Evolutionary conservation across 495 filamentous ascomycete genomes (phyloP).

Genomic region (Neurospora discreta): DNA sequence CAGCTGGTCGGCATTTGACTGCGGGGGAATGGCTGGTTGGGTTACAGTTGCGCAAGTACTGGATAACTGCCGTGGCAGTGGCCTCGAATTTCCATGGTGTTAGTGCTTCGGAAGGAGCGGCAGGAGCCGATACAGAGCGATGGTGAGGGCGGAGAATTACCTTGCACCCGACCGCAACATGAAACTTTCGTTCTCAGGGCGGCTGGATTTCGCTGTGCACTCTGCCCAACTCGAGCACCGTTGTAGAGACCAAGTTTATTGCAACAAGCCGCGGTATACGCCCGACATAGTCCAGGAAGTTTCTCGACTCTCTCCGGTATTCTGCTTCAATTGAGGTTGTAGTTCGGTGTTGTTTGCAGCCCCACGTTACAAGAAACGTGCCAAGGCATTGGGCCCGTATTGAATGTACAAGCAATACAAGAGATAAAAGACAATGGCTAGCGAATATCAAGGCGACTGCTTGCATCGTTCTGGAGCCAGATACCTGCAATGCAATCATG

Average conservation of each 20-base stretch:
- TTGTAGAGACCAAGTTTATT: background rate
- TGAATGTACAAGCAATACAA: background rate
- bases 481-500: background rate
- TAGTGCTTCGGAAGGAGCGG: background rate
- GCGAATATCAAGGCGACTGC: background rate
- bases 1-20: background rate
- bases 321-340: background rate
- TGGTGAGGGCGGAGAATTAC: background rate
- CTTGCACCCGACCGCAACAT: too few relatives aligned
- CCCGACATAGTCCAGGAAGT: background rate
- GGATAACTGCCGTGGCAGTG: background rate
- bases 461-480: background rate
- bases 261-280: background rate
- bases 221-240: background rate
- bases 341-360: background rate
- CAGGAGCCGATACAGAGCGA: background rate
- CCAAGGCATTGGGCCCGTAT: background rate
- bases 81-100: background rate
- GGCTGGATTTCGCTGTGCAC: background rate
- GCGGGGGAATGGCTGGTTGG: background rate
- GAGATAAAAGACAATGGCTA: background rate
- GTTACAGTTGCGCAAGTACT: background rate
- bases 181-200: too few relatives aligned
- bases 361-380: background rate
- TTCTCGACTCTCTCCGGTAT: background rate